These are phyloP conservation scores for Tuber magnatum DNA, from an alignment of 495 filamentous ascomycete genomes.

Conservation along the genomic window DNA sequence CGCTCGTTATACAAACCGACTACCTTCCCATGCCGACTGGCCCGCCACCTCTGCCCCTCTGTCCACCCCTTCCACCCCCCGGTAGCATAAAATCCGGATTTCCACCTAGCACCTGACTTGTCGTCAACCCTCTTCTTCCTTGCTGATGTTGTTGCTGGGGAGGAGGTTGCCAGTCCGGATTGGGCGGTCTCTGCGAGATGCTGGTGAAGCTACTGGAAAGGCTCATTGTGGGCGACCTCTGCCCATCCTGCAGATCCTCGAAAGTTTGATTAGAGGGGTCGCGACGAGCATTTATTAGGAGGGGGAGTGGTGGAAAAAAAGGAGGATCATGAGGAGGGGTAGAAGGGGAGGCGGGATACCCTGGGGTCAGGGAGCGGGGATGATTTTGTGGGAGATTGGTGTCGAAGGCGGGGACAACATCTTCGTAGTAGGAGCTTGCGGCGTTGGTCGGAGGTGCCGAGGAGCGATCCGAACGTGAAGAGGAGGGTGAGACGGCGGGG, in stretches of 20 bases:
- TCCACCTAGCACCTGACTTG: slow-evolving; percentile 56
- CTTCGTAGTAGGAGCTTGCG: slow-evolving; percentile 74
- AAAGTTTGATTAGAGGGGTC: slow-evolving; percentile 5
- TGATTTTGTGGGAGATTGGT: slow-evolving; percentile 42
- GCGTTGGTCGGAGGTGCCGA: slow-evolving; percentile 38
- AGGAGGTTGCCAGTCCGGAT: slow-evolving; percentile 65
- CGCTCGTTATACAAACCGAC: slow-evolving; percentile 10
- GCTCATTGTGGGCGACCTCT: slow-evolving; percentile 66
- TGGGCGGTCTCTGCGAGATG: slow-evolving; percentile 75
- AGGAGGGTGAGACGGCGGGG: slow-evolving; percentile 39
- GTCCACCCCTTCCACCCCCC: slow-evolving; percentile 34
- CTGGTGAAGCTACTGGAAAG: slow-evolving; percentile 76
- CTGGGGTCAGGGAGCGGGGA: slow-evolving; percentile 14
- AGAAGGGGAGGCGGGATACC: slow-evolving; percentile 11
- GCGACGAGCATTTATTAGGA: background rate
- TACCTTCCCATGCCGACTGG: slow-evolving; percentile 24
- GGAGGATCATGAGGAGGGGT: background rate
- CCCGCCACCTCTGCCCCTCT: slow-evolving; percentile 19
- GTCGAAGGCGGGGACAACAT: slow-evolving; percentile 81
- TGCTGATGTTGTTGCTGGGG: slow-evolving; percentile 37
- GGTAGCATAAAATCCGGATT: slow-evolving; percentile 70
- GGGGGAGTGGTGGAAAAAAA: slow-evolving; percentile 24
- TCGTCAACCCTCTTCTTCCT: slow-evolving; percentile 47
- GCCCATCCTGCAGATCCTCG: slow-evolving; percentile 59
- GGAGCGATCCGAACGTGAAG: slow-evolving; percentile 30